Base-by-base conservation (phyloP, 805 yeast genomes). In the Starmera quercuum region DNA sequence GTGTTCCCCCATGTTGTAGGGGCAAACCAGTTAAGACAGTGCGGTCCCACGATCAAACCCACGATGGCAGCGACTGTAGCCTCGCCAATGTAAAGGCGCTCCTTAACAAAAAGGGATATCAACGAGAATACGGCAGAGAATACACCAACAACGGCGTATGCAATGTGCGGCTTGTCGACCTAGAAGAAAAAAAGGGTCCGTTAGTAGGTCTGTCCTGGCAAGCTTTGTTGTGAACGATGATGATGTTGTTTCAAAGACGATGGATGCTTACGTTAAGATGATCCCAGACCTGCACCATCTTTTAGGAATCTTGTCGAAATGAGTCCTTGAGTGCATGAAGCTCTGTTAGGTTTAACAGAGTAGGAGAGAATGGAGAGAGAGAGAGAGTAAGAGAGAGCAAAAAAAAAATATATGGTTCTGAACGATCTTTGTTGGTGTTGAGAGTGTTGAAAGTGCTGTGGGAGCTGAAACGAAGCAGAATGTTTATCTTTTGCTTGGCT, bases 1-100 rank as follows among this genome's bases (percentile, higher is more conserved):
- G 83, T 58, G 50, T 86, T 80, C 1, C 95, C 95, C 97, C 97
- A 87, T 5, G 71, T 61, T 7, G 73, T 56, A 3, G 97, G 97
- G 37, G 78, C 58, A 50, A 87, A 83, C 95, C 95, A 84, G 37
- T 77, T 61, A 22, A 86, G 59, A 49, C 85, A 81, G 48, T 83
- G 85, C 0, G 97, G 96, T 0, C 97, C 97, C 7, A 87, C 76
- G 15, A 87, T 83, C 9, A 86, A 63, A 1, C 97, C 97, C 27
- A 83, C 82, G 5, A 85, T 65, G 4, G 90, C 76, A 1, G 95
- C 95, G 3, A 85, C 84, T 0, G 92, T 79, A 6, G 96, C 95
- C 58, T 87, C 97, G 42, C 96, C 95, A 15, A 87, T 79, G 53
- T 82, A 87, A 10, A 86, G 68, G 45, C 75, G 72, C 55, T 87